Conservation (phyloP, 768 basidiomycete genomes). For the Tricholoma bakamatsutake region DNA sequence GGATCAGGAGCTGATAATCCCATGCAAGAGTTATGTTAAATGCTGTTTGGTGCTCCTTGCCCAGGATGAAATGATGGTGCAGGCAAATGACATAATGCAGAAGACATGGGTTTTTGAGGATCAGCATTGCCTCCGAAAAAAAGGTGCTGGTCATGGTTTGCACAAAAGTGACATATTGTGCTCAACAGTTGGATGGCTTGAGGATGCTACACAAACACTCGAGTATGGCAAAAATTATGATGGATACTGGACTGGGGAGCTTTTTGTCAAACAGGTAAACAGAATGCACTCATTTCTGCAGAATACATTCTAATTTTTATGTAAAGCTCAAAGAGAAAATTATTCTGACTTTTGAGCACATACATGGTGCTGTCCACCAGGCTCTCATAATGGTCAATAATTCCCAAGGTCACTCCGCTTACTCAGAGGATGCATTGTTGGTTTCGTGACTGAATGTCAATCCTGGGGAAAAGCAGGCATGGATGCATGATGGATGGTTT, state of each 20-base stretch:
- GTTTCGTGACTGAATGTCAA: too few species aligned
- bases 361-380: background rate
- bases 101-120: slow-evolving; percentile 8
- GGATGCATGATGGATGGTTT: background rate
- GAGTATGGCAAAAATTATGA: slow-evolving; percentile 26
- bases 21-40: slow-evolving; percentile 13
- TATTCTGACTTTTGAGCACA: background rate
- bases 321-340: background rate
- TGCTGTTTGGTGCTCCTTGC: slow-evolving; percentile 19
- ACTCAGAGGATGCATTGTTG: too few species aligned
- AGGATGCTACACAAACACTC: slow-evolving; percentile 20
- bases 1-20: slow-evolving; percentile 8
- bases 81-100: slow-evolving; percentile 20
- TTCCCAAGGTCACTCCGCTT: slow-evolving; percentile 6
- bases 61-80: slow-evolving; percentile 28
- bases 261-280: slow-evolving; percentile 26
- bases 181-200: slow-evolving; percentile 25
- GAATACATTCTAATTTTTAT: background rate
- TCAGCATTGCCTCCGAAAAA: slow-evolving; percentile 23
- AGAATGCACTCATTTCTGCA: background rate
- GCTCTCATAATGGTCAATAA: background rate
- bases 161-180: slow-evolving; percentile 31
- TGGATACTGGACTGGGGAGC: slow-evolving; percentile 5
- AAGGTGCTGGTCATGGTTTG: slow-evolving; percentile 13
- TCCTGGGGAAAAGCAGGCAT: too few species aligned